A percentile compares a stretch with the other conserved stretches of the same genome.
Conservation (phyloP, 768 basidiomycete genomes). For the Phlegmacium glaucopus region DNA sequence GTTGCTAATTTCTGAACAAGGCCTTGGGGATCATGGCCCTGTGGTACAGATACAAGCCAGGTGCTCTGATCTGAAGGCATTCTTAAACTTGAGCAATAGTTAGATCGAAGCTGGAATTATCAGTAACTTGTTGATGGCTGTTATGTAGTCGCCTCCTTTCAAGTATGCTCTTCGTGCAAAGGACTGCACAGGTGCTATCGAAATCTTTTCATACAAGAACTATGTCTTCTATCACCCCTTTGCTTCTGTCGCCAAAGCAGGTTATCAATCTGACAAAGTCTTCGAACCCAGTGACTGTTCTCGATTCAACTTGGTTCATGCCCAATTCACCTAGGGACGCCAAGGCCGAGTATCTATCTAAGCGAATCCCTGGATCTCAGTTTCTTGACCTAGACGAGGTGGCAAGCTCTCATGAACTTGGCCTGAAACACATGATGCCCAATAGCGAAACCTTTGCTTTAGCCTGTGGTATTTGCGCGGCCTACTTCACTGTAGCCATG, state of each 20-base stretch:
- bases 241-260: conserved; percentile 51
- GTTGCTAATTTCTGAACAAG: conserved; percentile 60
- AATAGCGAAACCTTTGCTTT: conserved; percentile 62
- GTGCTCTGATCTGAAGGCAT: conserved; percentile 98
- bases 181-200: conserved; percentile 3
- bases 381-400: conserved; percentile 83
- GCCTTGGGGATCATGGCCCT: conserved; percentile 81
- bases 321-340: conserved; percentile 76
- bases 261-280: conserved; percentile 36
- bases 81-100: conserved; percentile 13
- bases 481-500: neutral
- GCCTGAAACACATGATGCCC: conserved; percentile 96
- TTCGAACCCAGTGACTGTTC: conserved; percentile 37
- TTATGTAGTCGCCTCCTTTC: conserved; percentile 8
- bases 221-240: conserved; percentile 42
- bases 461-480: conserved; percentile 64
- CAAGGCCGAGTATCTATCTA: conserved; percentile 60
- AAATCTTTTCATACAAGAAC: conserved; percentile 13
- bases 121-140: conserved; percentile 23
- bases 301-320: conserved; percentile 94
- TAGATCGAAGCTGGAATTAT: conserved; percentile 5
- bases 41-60: conserved; percentile 87
- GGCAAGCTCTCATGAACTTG: conserved; percentile 68
- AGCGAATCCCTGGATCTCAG: conserved; percentile 67
- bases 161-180: neutral